Percentiles rank a stretch among this genome's conserved stretches.
phyloP scores from a whole-genome alignment of 345 rosid genomes.

The Salix udensis region DNA sequence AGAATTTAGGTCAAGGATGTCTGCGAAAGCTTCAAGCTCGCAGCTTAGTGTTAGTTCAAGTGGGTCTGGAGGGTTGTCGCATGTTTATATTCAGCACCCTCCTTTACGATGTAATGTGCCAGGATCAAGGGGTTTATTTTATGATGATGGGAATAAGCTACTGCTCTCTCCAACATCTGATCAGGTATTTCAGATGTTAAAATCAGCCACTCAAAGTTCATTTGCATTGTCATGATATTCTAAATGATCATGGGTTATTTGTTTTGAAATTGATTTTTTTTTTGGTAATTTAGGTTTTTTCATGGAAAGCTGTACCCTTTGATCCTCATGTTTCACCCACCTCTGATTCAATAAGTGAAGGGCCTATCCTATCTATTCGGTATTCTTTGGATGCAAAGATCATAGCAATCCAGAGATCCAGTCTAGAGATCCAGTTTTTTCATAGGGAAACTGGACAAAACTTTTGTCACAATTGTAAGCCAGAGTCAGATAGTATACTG shows the following conservation, averaged over 20 bases:
- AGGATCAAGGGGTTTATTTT: slow-evolving; percentile 70
- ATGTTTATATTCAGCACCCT: slow-evolving; percentile 70
- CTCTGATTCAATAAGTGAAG: slow-evolving; percentile 71
- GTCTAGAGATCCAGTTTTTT: slow-evolving; percentile 64
- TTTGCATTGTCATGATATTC: neutral
- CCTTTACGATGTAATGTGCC: slow-evolving; percentile 64
- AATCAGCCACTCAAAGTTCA: neutral
- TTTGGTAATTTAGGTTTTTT: slow-evolving; percentile 48
- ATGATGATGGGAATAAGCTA: slow-evolving; percentile 87
- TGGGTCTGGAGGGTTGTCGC: slow-evolving; percentile 75
- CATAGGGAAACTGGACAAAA: slow-evolving; percentile 68
- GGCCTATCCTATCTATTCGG: slow-evolving; percentile 67
- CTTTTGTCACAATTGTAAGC: slow-evolving; percentile 55
- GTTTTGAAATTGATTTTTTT: slow-evolving; percentile 13
- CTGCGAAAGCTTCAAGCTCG: slow-evolving; percentile 64
- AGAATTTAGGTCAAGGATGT: slow-evolving; percentile 36
- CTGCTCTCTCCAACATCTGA: slow-evolving; percentile 53
- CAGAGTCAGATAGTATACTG: slow-evolving; percentile 77
- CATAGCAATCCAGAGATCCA: slow-evolving; percentile 79
- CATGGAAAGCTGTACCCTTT: slow-evolving; percentile 82
- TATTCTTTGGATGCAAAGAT: slow-evolving; percentile 76
- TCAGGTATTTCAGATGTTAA: slow-evolving; percentile 45
- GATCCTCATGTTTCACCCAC: slow-evolving; percentile 53
- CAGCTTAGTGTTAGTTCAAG: slow-evolving; percentile 48
- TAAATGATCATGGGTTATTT: neutral